Evolutionary conservation across 1,139 yeast genomes (phyloP).

Genomic region (Chernovozyma aurita): DNA sequence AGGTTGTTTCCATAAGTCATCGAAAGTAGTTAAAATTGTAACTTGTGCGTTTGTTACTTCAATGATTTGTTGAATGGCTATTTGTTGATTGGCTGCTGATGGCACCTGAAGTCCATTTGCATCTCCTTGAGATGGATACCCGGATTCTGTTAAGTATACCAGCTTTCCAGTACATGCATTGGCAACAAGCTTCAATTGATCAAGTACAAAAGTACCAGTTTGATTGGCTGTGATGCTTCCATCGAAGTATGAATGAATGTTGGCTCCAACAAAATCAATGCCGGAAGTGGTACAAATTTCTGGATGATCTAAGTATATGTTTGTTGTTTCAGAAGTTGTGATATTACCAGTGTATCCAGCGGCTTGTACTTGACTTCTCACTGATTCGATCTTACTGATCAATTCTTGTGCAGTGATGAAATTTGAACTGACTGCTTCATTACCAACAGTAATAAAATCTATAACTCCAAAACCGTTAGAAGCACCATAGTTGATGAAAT

Average conservation of each 20-base stretch:
- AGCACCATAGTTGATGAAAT: constrained; percentile 49
- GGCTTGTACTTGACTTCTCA: constrained; percentile 48
- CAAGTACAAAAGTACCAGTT: constrained; percentile 69
- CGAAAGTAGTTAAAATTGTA: constrained; percentile 68
- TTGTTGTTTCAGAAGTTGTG: constrained; percentile 88
- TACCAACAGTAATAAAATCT: constrained; percentile 75
- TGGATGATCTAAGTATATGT: constrained; percentile 59
- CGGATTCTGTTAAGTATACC: constrained; percentile 72
- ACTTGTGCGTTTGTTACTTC: constrained; percentile 53
- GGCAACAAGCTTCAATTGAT: constrained; percentile 54
- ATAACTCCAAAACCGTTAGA: constrained; percentile 64
- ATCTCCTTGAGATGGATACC: constrained; percentile 76
- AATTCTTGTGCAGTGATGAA: constrained; percentile 57
- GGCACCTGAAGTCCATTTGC: constrained; percentile 75
- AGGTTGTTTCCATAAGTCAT: constrained; percentile 86
- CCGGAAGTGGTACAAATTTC: constrained; percentile 61
- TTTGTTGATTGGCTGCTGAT: constrained; percentile 58
- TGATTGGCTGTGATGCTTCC: constrained; percentile 51
- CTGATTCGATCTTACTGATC: constrained; percentile 57
- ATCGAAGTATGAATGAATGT: constrained; percentile 85
- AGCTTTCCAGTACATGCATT: constrained; percentile 49
- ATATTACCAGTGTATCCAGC: constrained; percentile 79
- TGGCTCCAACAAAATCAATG: constrained; percentile 77
- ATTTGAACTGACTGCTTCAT: constrained; percentile 73
- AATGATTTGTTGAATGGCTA: constrained; percentile 62